Evolutionary conservation across 257 asterid species (phyloP).

Genomic region (Solanum habrochaites): DNA sequence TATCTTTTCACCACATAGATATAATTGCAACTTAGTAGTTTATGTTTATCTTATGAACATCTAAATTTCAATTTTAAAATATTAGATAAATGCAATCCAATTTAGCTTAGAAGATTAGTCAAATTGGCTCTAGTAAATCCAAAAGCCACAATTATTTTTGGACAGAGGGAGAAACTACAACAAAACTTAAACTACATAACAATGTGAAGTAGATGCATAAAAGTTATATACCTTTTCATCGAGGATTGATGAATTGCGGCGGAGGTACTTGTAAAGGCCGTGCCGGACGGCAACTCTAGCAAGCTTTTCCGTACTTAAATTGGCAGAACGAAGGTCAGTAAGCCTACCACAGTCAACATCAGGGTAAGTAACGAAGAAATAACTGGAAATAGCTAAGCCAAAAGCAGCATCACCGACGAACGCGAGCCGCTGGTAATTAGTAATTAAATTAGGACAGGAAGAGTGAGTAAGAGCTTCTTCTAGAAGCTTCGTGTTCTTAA

Average conservation of each 20-base stretch:
- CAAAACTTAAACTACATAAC: not conserved
- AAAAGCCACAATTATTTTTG: not conserved
- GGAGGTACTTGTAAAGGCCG: slow-evolving; percentile 40
- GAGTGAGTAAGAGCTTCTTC: slow-evolving; percentile 84
- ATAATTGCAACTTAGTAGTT: not conserved
- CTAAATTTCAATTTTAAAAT: not conserved
- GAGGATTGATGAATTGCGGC: slow-evolving; percentile 33
- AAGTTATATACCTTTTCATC: not conserved
- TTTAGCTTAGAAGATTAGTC: not conserved
- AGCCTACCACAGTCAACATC: slow-evolving; percentile 49
- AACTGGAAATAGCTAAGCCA: slow-evolving; percentile 46
- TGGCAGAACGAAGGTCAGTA: slow-evolving; percentile 59
- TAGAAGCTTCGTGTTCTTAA: slow-evolving; percentile 38
- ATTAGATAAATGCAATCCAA: not conserved
- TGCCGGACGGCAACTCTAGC: slow-evolving; percentile 74
- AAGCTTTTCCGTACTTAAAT: slow-evolving; percentile 75
- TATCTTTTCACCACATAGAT: not conserved
- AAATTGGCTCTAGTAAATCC: not conserved
- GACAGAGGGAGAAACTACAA: not conserved
- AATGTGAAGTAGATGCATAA: not conserved
- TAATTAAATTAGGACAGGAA: slow-evolving; percentile 39
- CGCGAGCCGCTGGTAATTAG: slow-evolving; percentile 64
- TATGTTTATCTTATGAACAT: not conserved
- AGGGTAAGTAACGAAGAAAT: slow-evolving; percentile 39
- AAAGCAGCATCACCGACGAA: slow-evolving; percentile 75